Evolutionary conservation across 345 rosid genomes (phyloP), one percentile per base, ranked within the genome.

Genomic region (Lepidium didymum): DNA sequence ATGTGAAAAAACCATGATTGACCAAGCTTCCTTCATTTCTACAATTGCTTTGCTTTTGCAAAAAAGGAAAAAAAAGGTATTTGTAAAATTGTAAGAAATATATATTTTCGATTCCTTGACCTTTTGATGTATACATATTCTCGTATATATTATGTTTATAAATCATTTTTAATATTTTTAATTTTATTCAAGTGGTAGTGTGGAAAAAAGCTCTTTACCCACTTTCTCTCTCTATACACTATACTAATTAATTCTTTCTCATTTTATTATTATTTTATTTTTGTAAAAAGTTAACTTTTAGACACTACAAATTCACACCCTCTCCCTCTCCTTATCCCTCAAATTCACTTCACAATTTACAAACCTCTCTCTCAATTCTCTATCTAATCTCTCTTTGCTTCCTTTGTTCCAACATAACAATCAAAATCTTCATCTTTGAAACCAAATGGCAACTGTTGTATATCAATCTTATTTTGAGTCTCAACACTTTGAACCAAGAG

Each of bases 381-480:
- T 56, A 19, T 57, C 13, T 55, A 7, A 7, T 11, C 64, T 49
- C 52, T 58, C 67, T 31, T 61, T 18, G 56, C 58, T 49, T 46
- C 76, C 43, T 42, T 27, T 52, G 44, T 50, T 60, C 36, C 63
- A 47, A 38, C 58, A 38, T 10, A 57, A 54, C 70, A 46, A 64
- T 16, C 8, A 19, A 61, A 36, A 27, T 16, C 31, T 38, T 31
- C 10, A 38, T 49, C 52, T 16, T 13, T 34, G n/a, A 50, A 56
- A 31, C 47, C 14, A 89, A 11, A 58, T 92, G 98, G 86, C 87
- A n/a, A 85, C 93, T 12, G 56, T 86, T 56, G 84, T 86, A 38
- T 86, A 64, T 64, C 96, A 80, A 59, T 81, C 95, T 18, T 68
- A 83, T 52, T 82, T 82, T 8, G 91, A 86, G 74, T 76, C 91